These are phyloP conservation scores for Bertia moriformis DNA, from an alignment of 2,329 filamentous ascomycete species.

Conservation along the genomic window DNA sequence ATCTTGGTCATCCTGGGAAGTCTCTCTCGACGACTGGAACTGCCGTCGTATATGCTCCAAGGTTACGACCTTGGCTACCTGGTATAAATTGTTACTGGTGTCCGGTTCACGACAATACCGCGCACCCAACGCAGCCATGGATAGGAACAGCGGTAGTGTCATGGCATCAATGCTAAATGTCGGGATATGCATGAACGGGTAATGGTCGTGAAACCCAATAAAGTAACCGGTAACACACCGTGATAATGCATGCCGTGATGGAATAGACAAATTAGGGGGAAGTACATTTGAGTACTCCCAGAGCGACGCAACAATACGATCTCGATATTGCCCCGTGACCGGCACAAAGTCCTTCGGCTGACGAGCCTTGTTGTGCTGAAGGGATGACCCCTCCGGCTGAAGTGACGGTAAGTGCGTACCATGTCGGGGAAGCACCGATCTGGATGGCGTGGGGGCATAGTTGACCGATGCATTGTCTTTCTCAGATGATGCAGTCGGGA, in stretches of 20 bases:
- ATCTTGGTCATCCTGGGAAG: background rate
- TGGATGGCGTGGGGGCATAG: background rate
- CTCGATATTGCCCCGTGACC: background rate
- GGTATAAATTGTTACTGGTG: constrained; percentile 17
- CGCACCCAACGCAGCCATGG: constrained; percentile 3
- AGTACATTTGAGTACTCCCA: background rate
- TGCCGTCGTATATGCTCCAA: background rate
- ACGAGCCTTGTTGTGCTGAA: background rate
- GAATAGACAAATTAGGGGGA: background rate
- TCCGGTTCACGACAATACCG: constrained; percentile 15
- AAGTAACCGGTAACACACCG: constrained; percentile 19
- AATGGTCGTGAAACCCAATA: constrained; percentile 19
- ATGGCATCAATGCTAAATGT: constrained; percentile 15
- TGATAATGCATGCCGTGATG: constrained; percentile 16
- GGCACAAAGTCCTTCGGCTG: background rate
- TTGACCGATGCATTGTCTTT: background rate
- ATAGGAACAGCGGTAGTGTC: constrained; percentile 12
- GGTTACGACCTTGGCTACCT: constrained; percentile 10
- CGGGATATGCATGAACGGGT: constrained; percentile 20
- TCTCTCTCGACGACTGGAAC: background rate
- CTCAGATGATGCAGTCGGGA: background rate
- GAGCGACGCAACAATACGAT: background rate
- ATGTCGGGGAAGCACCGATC: background rate
- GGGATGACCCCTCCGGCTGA: background rate
- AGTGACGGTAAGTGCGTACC: background rate